phyloP scores from a whole-genome alignment of 2,329 filamentous ascomycete genomes.

The Diaporthe capsici region DNA sequence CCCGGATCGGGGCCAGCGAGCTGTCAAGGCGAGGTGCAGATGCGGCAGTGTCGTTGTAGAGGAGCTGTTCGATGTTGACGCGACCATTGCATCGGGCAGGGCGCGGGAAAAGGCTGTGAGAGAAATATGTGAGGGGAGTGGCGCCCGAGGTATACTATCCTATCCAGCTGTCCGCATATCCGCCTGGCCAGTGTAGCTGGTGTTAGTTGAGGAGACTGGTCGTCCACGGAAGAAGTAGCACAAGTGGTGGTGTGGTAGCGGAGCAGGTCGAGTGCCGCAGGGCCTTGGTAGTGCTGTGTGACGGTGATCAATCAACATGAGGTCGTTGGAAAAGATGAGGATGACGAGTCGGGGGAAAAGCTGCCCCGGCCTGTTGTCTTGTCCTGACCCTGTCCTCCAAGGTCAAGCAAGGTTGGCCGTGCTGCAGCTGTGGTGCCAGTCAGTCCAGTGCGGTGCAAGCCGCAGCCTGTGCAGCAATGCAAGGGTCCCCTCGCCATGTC shows the following conservation, averaged over 20 bases:
- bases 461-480: background rate
- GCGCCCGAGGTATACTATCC: background rate
- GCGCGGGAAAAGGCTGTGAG: background rate
- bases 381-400: constrained; percentile 1
- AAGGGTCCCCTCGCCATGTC: constrained; percentile 3
- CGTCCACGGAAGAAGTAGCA: background rate
- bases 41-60: constrained; percentile 25
- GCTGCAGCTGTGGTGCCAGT: background rate
- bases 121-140: background rate
- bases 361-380: constrained; percentile 19
- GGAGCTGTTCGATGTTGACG: constrained; percentile 3
- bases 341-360: constrained; percentile 29
- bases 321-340: constrained; percentile 25
- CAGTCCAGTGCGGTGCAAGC: background rate
- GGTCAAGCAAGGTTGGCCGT: background rate
- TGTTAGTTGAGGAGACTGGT: background rate
- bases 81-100: constrained; percentile 37
- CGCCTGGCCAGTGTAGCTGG: background rate
- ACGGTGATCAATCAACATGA: constrained; percentile 27
- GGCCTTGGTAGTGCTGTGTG: background rate
- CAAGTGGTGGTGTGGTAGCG: background rate
- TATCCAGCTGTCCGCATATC: background rate
- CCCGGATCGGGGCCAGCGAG: constrained; percentile 32
- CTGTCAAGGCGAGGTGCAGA: constrained; percentile 27
- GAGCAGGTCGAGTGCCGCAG: constrained; percentile 5